Percentiles rank a stretch among this genome's conserved stretches.
Conservation (phyloP, 495 filamentous ascomycete genomes). For the Penicillium ucsense region DNA sequence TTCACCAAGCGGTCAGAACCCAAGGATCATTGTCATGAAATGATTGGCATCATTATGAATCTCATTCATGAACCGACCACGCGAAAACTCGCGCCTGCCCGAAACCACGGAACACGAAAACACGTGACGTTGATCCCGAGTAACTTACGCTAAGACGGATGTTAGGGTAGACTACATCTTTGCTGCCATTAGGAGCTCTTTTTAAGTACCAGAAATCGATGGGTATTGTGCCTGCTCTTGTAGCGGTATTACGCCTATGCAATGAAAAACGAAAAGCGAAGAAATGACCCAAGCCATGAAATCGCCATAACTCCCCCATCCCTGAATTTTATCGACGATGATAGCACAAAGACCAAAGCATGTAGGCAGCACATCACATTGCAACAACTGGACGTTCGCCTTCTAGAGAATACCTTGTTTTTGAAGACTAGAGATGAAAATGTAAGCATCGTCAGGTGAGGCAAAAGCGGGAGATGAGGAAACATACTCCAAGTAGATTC, state of each 20-base stretch:
- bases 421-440: constrained; percentile 33
- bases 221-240: background rate
- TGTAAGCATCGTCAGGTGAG: constrained; percentile 14
- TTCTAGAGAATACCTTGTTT: constrained; percentile 44
- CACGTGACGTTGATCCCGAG: constrained; percentile 21
- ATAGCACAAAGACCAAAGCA: background rate
- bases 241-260: background rate
- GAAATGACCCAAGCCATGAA: background rate
- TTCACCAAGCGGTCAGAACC: background rate
- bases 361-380: background rate
- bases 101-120: constrained; percentile 28
- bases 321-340: constrained; percentile 5
- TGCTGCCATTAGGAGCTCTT: too few relatives aligned
- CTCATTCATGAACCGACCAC: background rate
- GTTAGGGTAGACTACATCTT: too few relatives aligned
- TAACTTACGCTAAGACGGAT: too few relatives aligned
- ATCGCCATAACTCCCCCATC: constrained; percentile 27
- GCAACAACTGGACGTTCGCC: background rate
- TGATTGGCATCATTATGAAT: background rate
- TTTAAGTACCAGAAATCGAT: background rate
- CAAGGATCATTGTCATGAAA: too few relatives aligned
- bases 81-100: constrained; percentile 8
- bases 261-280: background rate
- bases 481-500: constrained; percentile 78
- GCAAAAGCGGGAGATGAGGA: background rate